Evolutionary conservation across 768 basidiomycete species (phyloP), one percentile per base, ranked within the genome.

Genomic region (Goffeauzyma gilvescens): DNA sequence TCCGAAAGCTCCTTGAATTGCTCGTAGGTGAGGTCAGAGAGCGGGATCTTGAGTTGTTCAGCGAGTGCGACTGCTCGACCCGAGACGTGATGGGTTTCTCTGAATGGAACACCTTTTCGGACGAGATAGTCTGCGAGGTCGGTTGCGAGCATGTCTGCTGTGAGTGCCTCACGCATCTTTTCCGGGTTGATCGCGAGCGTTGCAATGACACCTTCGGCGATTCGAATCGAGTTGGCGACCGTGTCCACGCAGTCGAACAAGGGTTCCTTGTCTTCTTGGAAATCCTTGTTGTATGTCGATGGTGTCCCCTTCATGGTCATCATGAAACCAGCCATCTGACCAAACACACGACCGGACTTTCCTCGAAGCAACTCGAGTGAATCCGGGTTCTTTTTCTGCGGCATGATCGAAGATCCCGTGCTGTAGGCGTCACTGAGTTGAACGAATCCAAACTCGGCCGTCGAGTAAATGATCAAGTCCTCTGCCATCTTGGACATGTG

Each of bases 391-490:
- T 96, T 98, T 69, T 98, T 96, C 61, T 96, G 93, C 5, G 93
- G 93, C 93, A 98, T 98, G 60, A 98, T 95, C 52, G 89, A 95
- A 30, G 89, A 95, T 6, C 93, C 93, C 32, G 93, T 98, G 60
- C 87, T 95, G 66, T 98, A 98, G 4, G 93, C 93, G 65, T 98
- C 93, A 55, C 82, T 87, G 57, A 96, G 64, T n/a, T 79, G 76
- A 45, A 98, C 72, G 62, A 96, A 98, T 5, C 87, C 87, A 59
- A 98, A 98, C 65, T 98, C 93, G 37, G 85, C 83, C 5, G 84
- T 84, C 8, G 89, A 93, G 64, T 96, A 96, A 44, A 98, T 72
- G 65, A 98, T 81, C 55, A 98, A 65, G 62, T 98, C 93, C 65
- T 98, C 93, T 2, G 90, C 82, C 69, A 96, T 71, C 43, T 86